These are phyloP conservation scores for Bipolaris oryzae DNA, from an alignment of 2,329 filamentous ascomycete species.

Conservation along the genomic window DNA sequence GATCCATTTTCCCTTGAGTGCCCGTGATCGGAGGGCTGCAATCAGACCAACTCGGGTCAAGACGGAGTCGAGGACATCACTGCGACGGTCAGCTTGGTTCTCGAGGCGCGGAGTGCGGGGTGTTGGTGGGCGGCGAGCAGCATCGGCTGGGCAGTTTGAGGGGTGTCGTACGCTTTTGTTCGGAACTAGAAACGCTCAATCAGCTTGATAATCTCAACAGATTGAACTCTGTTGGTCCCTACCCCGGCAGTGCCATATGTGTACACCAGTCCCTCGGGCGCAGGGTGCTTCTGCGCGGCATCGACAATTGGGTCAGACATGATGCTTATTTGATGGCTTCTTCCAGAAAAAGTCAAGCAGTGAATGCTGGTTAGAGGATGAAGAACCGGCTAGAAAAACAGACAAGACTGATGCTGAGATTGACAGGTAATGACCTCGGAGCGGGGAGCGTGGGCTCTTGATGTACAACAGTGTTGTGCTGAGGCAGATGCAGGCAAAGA, in stretches of 20 bases:
- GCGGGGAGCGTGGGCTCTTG: conserved; percentile 5
- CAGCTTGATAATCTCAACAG: conserved; percentile 7
- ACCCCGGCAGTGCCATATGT: conserved; percentile 56
- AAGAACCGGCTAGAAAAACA: neutral
- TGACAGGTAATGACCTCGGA: conserved; percentile 16
- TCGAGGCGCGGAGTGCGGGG: neutral
- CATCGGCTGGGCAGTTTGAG: conserved; percentile 3
- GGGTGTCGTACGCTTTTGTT: conserved; percentile 67
- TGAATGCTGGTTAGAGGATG: neutral
- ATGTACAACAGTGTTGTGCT: conserved; percentile 14
- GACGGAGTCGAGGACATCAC: conserved; percentile 85
- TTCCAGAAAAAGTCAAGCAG: neutral
- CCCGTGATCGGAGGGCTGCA: conserved; percentile 85
- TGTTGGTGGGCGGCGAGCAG: neutral
- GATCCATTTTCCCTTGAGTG: conserved; percentile 87
- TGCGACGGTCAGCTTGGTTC: conserved; percentile 49
- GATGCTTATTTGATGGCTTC: neutral
- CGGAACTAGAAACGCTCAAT: conserved; percentile 60
- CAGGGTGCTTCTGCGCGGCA: conserved; percentile 45
- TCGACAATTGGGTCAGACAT: conserved; percentile 44
- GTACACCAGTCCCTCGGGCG: conserved; percentile 46
- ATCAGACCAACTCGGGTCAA: conserved; percentile 91
- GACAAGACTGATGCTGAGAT: conserved; percentile 3
- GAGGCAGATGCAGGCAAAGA: conserved; percentile 12
- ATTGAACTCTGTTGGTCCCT: conserved; percentile 37